Base-by-base conservation (phyloP, 163 green algal species). In the Chlorella variabilis region DNA sequence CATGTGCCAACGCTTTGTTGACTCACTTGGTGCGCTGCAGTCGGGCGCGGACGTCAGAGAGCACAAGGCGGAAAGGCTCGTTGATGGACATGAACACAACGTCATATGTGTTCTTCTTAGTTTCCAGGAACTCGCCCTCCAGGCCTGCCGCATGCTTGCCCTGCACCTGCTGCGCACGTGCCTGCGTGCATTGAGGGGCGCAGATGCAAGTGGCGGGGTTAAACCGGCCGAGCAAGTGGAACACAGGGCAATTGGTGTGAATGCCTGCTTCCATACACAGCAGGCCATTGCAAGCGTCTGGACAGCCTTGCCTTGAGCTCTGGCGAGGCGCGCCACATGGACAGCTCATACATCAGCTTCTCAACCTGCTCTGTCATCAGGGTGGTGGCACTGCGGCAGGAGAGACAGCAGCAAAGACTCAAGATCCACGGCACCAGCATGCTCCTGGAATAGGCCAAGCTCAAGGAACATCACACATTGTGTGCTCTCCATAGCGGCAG, bases 271-370 rank as follows among this genome's bases (percentile, higher is more conserved):
- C 15, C 11, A 54, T 15, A 54, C 45, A 54, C 45, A 15, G 11
- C 54, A 63, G 18, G 54, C 18, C 54, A 49, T 51, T 49, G 7
- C 6, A 29, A 15, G 33, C 33, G 54, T 33, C 54, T 15, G 23
- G 23, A 33, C 54, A 63, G 23, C 54, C 36, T 56, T 58, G 38
- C 86, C 58, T 85, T 75, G 17, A 96, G 78, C 67, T 92, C 86
- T 18, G 83, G 67, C 51, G 85, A 90, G 85, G 91, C 94, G 29
- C 95, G 87, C 95, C 95, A 98, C n/a, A 97, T 91, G 63, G 90
- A 96, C 54, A 99, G 89, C 85, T 98, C 96, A 84, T 97, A 99
- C 94, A 98, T 97, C 63, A 98, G 91, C 31, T 86, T 76, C 88
- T 97, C 94, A 39, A 98, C 86, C 38, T 88, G 79, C 36, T 92